A percentile compares a stretch with the other conserved stretches of the same genome.
Conservation (phyloP, 805 yeast species). For the Starmerella khaoyaiensis region DNA sequence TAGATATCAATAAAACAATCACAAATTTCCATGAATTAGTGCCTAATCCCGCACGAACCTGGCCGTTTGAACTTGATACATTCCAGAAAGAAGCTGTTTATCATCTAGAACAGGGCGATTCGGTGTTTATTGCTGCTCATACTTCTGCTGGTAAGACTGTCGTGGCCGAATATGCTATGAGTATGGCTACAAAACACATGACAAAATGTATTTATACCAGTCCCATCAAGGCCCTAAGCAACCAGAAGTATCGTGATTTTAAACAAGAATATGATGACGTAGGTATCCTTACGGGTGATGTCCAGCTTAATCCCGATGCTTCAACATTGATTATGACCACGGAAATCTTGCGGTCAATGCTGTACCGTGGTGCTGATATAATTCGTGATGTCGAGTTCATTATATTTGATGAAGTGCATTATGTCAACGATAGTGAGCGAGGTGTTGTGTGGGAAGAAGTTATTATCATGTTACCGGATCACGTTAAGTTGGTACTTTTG, state of each 20-base stretch:
- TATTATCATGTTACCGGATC: slow-evolving; percentile 93
- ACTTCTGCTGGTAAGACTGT: slow-evolving; percentile 98
- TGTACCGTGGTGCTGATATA: slow-evolving; percentile 90
- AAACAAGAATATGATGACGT: slow-evolving; percentile 72
- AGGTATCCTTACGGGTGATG: slow-evolving; percentile 95
- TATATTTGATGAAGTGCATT: slow-evolving; percentile 95
- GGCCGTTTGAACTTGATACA: slow-evolving; percentile 91
- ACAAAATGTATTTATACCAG: slow-evolving; percentile 94
- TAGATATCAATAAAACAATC: slow-evolving; percentile 70
- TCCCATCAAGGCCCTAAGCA: slow-evolving; percentile 82
- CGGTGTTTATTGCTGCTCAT: slow-evolving; percentile 97
- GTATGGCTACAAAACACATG: slow-evolving; percentile 92
- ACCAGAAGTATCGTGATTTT: slow-evolving; percentile 83
- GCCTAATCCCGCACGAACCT: slow-evolving; percentile 82
- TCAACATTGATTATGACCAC: slow-evolving; percentile 96
- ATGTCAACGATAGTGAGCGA: slow-evolving; percentile 90
- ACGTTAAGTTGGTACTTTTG: slow-evolving; percentile 76
- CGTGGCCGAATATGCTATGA: slow-evolving; percentile 95
- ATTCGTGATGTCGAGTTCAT: slow-evolving; percentile 96
- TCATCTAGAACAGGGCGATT: slow-evolving; percentile 93
- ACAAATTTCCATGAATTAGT: slow-evolving; percentile 78
- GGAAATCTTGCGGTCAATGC: slow-evolving; percentile 87
- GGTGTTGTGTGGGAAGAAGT: slow-evolving; percentile 99
- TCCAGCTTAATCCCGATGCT: slow-evolving; percentile 93
- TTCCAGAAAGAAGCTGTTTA: slow-evolving; percentile 96